Evolutionary conservation across 2,329 filamentous ascomycete genomes (phyloP).

Genomic region (Eutypella sp.): DNA sequence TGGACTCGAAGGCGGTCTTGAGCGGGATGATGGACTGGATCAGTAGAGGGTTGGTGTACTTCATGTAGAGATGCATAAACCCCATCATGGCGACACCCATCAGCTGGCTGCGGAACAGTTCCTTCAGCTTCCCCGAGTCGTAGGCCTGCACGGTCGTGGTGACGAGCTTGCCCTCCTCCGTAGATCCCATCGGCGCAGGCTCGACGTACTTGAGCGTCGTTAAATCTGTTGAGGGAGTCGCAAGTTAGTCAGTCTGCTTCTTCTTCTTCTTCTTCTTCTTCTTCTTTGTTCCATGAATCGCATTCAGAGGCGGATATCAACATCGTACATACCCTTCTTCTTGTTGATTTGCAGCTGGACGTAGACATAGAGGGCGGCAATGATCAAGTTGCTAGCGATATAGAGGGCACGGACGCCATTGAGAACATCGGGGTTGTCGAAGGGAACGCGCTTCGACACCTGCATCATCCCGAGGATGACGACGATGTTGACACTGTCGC

Average conservation of each 20-base stretch:
- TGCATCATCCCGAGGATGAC: conserved; percentile 99
- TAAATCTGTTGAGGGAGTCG: conserved; percentile 64
- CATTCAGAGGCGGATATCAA: neutral
- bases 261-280: neutral
- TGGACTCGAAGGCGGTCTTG: conserved; percentile 92
- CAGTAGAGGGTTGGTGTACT: conserved; percentile 98
- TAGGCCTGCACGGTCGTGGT: conserved; percentile 96
- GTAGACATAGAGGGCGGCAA: conserved; percentile 79
- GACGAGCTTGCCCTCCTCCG: conserved; percentile 91
- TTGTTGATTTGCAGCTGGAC: conserved; percentile 81
- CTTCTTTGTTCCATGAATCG: neutral
- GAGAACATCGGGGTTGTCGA: conserved; percentile 70
- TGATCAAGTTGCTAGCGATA: conserved; percentile 68
- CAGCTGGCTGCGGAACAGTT: conserved; percentile 81
- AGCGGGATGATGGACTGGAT: conserved; percentile 98
- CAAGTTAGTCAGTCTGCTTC: conserved; percentile 1
- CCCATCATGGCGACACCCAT: conserved; percentile 98
- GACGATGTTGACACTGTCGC: conserved; percentile 75
- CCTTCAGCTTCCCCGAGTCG: conserved; percentile 79
- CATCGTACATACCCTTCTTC: conserved; percentile 76
- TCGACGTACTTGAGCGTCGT: conserved; percentile 99
- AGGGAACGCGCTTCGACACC: conserved; percentile 90
- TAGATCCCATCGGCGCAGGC: conserved; percentile 85
- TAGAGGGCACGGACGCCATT: conserved; percentile 53
- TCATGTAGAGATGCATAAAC: conserved; percentile 98